Evolutionary conservation across 257 asterid species (phyloP).

Genomic region (Perilla frutescens): DNA sequence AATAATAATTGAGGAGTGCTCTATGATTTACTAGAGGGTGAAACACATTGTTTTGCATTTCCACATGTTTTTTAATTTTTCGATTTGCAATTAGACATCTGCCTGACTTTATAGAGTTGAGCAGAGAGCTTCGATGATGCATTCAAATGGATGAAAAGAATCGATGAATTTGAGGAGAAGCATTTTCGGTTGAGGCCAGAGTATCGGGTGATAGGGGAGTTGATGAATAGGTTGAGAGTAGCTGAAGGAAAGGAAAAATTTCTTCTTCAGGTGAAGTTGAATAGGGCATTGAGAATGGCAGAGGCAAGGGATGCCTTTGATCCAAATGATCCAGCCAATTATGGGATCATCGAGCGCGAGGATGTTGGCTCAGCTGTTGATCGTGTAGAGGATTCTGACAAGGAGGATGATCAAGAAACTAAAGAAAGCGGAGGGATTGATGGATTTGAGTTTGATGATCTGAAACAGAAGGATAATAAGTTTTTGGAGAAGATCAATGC

Average conservation of each 20-base stretch:
- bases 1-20: background rate
- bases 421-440: slow-evolving; percentile 52
- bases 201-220: slow-evolving; percentile 88
- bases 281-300: slow-evolving; percentile 82
- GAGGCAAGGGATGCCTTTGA: slow-evolving; percentile 79
- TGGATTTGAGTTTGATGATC: slow-evolving; percentile 70
- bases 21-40: background rate
- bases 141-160: slow-evolving; percentile 69
- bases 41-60: slow-evolving; percentile 10
- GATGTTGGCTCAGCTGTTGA: slow-evolving; percentile 57
- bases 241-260: slow-evolving; percentile 91
- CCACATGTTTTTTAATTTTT: background rate
- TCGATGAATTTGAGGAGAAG: slow-evolving; percentile 82
- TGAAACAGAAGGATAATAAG: slow-evolving; percentile 80
- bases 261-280: slow-evolving; percentile 82
- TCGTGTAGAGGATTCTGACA: slow-evolving; percentile 51
- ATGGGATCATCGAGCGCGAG: slow-evolving; percentile 68
- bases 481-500: slow-evolving; percentile 74
- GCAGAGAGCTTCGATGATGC: slow-evolving; percentile 80
- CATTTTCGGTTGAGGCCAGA: slow-evolving; percentile 74
- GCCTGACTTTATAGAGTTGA: slow-evolving; percentile 39
- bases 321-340: slow-evolving; percentile 85
- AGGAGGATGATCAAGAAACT: slow-evolving; percentile 55
- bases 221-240: slow-evolving; percentile 83
- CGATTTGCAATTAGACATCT: slow-evolving; percentile 18